Evolutionary conservation across 1,284 basidiomycete genomes (phyloP), one percentile per base, ranked within the genome.

Genomic region (Neonothopanus nambi): DNA sequence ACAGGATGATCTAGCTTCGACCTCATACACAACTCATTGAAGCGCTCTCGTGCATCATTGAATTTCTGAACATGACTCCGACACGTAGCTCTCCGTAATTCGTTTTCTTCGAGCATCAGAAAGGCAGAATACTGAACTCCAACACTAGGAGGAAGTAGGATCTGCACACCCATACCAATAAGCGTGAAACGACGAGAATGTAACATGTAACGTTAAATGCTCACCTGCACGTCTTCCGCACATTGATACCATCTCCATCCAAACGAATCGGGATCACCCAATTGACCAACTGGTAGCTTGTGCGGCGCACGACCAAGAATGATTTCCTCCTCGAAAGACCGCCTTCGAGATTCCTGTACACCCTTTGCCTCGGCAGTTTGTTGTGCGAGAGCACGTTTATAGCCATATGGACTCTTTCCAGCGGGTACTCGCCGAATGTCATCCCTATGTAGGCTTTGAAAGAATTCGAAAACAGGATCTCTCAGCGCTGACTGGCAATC

Each of bases 161-260:
- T 26, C 49, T 51, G 18, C 15, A 17, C 8, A 17, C n/a, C n/a
- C 20, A 33, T 5, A 17, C 5, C 30, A 38, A 23, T 3, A 11
- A 39, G 15, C 9, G 11, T 23, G 21, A 24, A 37, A 7, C 9
- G 12, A 17, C 11, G 28, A 33, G 30, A 17, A 7, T 13, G 21
- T 0, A 42, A 15, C 20, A 23, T n/a, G n/a, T n/a, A n/a, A n/a
- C n/a, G n/a, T n/a, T n/a, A 26, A n/a, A 15, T 23, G 17, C 40
- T 13, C 28, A 51, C 49, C 33, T 43, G 49, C 12, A 51, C 49
- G 18, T 51, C 49, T 28, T 41, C 30, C 26, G 39, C 26, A 20
- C 49, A 51, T 20, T 51, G 49, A 24, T 51, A 51, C 49, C 49
- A 51, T 18, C 49, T 36, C 49, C 49, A 51, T 43, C 49, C 49